A percentile compares a stretch with the other conserved stretches of the same genome.
Evolutionary conservation across 805 yeast species (phyloP).

Genomic region (Monosporozyma unispora): DNA sequence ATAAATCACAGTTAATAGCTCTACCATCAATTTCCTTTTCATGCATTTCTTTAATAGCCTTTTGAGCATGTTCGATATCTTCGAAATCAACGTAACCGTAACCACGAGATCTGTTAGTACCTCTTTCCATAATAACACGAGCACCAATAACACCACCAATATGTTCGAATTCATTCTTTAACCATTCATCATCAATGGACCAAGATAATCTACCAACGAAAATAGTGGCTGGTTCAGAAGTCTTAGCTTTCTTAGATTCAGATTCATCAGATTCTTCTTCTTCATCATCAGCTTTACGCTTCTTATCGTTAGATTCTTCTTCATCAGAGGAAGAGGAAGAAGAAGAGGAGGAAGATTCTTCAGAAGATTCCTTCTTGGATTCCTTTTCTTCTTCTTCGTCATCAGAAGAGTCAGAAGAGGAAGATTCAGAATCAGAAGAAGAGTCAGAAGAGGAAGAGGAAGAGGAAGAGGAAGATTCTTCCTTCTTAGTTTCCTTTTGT

Average conservation of each 20-base stretch:
- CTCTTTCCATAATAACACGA: slow-evolving; percentile 89
- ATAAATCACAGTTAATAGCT: slow-evolving; percentile 87
- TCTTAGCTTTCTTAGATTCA: slow-evolving; percentile 47
- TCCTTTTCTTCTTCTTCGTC: slow-evolving; percentile 10
- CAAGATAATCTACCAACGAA: slow-evolving; percentile 97
- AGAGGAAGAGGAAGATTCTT: slow-evolving; percentile 13
- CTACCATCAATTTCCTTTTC: slow-evolving; percentile 96
- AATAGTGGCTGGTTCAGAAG: slow-evolving; percentile 70
- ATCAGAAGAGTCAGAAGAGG: slow-evolving; percentile 3
- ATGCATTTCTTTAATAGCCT: slow-evolving; percentile 75
- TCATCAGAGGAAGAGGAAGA: slow-evolving; percentile 17
- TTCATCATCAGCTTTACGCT: slow-evolving; percentile 30
- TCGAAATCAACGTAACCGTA: slow-evolving; percentile 96
- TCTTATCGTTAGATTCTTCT: slow-evolving; percentile 20
- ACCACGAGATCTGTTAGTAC: slow-evolving; percentile 89
- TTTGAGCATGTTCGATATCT: slow-evolving; percentile 66
- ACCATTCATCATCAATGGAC: slow-evolving; percentile 94
- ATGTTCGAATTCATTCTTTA: slow-evolving; percentile 74
- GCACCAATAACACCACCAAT: slow-evolving; percentile 78
- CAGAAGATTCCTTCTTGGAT: slow-evolving; percentile 15
- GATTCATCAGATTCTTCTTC: slow-evolving; percentile 31
- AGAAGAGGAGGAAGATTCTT: slow-evolving; percentile 9
- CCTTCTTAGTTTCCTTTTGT: slow-evolving; percentile 9
- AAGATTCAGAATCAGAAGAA: slow-evolving; percentile 19
- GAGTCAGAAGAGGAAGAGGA: slow-evolving; percentile 18